A percentile compares a stretch with the other conserved stretches of the same genome.
phyloP scores from a whole-genome alignment of 768 basidiomycete genomes.

The Pilatotrama ljubarskyi region DNA sequence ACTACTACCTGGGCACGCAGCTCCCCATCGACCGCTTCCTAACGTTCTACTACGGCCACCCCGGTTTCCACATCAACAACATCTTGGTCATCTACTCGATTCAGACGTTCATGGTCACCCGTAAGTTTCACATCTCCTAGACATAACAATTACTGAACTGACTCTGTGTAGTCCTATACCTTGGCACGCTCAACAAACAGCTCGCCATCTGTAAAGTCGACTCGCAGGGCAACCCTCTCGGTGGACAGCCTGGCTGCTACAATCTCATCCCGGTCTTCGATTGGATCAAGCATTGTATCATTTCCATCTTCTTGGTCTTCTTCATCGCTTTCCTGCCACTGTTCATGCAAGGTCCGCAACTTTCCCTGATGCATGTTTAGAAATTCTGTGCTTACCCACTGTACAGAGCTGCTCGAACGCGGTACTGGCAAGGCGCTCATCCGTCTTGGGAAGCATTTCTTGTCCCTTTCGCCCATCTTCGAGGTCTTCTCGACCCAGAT shows the following conservation, averaged over 20 bases:
- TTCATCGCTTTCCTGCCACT: slow-evolving; percentile 96
- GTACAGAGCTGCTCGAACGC: slow-evolving; percentile 87
- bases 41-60: slow-evolving; percentile 99
- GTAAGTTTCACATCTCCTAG: slow-evolving; percentile 47
- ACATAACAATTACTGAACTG: background rate
- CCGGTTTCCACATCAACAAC: slow-evolving; percentile 99
- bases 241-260: slow-evolving; percentile 91
- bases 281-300: slow-evolving; percentile 96
- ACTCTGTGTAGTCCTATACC: slow-evolving; percentile 68
- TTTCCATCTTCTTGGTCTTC: slow-evolving; percentile 99
- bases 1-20: slow-evolving; percentile 98
- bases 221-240: slow-evolving; percentile 73
- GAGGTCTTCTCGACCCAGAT: slow-evolving; percentile 99
- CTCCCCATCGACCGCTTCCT: slow-evolving; percentile 97
- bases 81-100: slow-evolving; percentile 98
- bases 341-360: slow-evolving; percentile 83
- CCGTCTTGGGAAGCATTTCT: slow-evolving; percentile 94
- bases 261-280: slow-evolving; percentile 95
- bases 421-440: slow-evolving; percentile 94
- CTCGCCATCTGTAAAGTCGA: slow-evolving; percentile 87
- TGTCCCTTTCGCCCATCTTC: slow-evolving; percentile 95
- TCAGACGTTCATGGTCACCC: slow-evolving; percentile 94
- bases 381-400: background rate
- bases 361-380: too few species aligned
- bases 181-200: slow-evolving; percentile 95